These are phyloP conservation scores for Candida ulmi DNA, from an alignment of 805 yeast species.

Conservation along the genomic window DNA sequence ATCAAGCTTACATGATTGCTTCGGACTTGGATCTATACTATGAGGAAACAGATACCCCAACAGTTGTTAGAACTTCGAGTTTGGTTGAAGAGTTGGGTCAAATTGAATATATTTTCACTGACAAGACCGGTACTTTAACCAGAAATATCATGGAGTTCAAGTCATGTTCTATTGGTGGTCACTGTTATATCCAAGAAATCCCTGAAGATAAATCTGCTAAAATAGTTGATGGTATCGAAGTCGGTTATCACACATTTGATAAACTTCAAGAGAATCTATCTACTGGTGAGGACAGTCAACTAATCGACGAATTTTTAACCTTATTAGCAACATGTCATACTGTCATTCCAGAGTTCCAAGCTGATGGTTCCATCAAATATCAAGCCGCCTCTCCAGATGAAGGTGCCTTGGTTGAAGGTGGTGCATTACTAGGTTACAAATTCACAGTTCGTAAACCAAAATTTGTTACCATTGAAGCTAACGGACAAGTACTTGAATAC, in stretches of 20 bases:
- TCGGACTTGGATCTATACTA: conserved; percentile 93
- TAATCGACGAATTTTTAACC: conserved; percentile 73
- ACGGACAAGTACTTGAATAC: conserved; percentile 48
- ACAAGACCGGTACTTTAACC: conserved; percentile 95
- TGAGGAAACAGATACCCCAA: conserved; percentile 84
- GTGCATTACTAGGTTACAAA: conserved; percentile 79
- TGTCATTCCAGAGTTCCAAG: conserved; percentile 84
- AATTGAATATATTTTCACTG: conserved; percentile 92
- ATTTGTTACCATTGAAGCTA: conserved; percentile 59
- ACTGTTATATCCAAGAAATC: conserved; percentile 77
- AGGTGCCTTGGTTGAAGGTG: conserved; percentile 97
- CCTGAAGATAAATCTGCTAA: conserved; percentile 86
- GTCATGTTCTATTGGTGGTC: conserved; percentile 89
- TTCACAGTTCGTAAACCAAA: conserved; percentile 85
- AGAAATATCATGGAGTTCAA: conserved; percentile 96
- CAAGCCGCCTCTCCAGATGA: conserved; percentile 99
- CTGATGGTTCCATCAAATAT: conserved; percentile 67
- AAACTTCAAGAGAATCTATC: conserved; percentile 48
- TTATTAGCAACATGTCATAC: conserved; percentile 92
- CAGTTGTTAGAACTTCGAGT: conserved; percentile 91
- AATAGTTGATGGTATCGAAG: conserved; percentile 71
- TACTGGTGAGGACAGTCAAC: conserved; percentile 37
- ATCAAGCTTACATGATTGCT: conserved; percentile 90
- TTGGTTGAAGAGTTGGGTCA: conserved; percentile 97
- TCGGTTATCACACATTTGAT: conserved; percentile 71